Evolutionary conservation across 768 basidiomycete species (phyloP).

Genomic region (Suillus decipiens): DNA sequence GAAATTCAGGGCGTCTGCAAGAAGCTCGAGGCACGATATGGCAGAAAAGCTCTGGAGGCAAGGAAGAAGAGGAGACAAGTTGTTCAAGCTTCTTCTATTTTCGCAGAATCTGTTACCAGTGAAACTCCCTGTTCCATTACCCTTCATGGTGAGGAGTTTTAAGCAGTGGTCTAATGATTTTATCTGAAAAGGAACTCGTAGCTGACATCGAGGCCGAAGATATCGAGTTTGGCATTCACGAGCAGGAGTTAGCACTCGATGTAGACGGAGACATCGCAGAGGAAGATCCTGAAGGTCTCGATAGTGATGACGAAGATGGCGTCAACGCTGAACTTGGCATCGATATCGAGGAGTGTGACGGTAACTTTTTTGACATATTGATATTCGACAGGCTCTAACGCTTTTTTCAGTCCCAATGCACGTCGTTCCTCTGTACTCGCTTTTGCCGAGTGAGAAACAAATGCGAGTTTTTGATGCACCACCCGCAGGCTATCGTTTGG

Average conservation of each 20-base stretch:
- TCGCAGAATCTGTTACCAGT: constrained; percentile 24
- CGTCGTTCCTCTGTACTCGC: constrained; percentile 90
- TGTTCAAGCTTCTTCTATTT: constrained; percentile 29
- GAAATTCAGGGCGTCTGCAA: constrained; percentile 88
- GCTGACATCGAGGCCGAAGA: constrained; percentile 84
- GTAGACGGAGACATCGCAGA: constrained; percentile 62
- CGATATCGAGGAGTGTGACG: constrained; percentile 65
- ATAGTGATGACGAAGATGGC: constrained; percentile 68
- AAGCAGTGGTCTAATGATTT: background rate
- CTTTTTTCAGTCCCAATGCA: constrained; percentile 79
- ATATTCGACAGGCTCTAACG: background rate
- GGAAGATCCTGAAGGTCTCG: constrained; percentile 72
- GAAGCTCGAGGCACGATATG: constrained; percentile 77
- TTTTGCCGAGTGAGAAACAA: constrained; percentile 91
- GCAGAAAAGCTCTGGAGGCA: constrained; percentile 59
- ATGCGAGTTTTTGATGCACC: constrained; percentile 90
- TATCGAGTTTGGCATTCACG: constrained; percentile 59
- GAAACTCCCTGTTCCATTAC: constrained; percentile 16
- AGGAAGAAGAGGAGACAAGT: constrained; percentile 42
- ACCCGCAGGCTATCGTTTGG: constrained; percentile 78
- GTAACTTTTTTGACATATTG: constrained; percentile 38
- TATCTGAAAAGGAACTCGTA: constrained; percentile 24
- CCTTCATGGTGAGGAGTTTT: constrained; percentile 18
- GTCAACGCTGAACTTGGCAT: constrained; percentile 54
- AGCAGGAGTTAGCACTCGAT: constrained; percentile 62